phyloP scores from a whole-genome alignment of 305 asterid species.

The Solanum hybrid region DNA sequence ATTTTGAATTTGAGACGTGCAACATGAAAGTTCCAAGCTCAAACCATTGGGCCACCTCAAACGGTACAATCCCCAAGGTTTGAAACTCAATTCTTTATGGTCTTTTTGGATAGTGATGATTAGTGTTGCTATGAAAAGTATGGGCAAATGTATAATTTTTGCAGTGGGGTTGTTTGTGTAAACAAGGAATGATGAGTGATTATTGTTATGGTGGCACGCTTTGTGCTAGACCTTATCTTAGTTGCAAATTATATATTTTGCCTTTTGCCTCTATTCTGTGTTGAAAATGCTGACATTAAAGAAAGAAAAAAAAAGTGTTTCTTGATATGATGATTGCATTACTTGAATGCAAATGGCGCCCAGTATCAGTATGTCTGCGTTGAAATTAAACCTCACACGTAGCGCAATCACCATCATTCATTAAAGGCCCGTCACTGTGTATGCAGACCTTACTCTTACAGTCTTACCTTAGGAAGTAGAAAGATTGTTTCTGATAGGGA shows the following conservation, averaged over 20 bases:
- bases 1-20: fast-evolving
- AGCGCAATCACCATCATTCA: background rate
- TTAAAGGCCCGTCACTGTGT: background rate
- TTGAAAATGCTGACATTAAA: no score
- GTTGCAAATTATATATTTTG: background rate
- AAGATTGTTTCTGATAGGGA: no score
- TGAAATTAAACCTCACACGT: background rate
- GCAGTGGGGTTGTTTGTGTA: background rate
- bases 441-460: background rate
- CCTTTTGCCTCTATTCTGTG: background rate
- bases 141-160: background rate
- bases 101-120: background rate
- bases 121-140: constrained; percentile 14
- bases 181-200: constrained; percentile 1
- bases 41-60: background rate
- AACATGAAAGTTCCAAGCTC: no score
- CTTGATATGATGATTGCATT: background rate
- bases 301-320: no score
- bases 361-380: background rate
- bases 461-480: no score
- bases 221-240: background rate
- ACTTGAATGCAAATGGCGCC: constrained; percentile 1
- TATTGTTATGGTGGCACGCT: constrained; percentile 1
- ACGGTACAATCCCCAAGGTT: background rate
- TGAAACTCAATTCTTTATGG: background rate